These are phyloP conservation scores for Microbotryum scabiosae DNA, from an alignment of 1,284 basidiomycete genomes.

Conservation along the genomic window DNA sequence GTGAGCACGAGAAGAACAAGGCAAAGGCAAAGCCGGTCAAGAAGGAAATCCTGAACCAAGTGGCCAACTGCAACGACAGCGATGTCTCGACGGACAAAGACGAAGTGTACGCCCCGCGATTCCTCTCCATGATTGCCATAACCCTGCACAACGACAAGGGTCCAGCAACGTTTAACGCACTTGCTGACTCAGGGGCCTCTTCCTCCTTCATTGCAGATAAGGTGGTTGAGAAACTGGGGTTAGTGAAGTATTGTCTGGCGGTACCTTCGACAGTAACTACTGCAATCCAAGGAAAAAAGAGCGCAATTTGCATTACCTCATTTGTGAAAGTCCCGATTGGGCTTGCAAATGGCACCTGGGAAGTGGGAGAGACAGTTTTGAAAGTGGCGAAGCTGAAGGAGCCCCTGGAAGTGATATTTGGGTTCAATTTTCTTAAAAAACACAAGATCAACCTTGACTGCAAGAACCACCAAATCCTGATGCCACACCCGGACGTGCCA, in stretches of 20 bases:
- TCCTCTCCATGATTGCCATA: neutral
- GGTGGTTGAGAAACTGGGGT: constrained; percentile 1
- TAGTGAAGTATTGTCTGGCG: neutral
- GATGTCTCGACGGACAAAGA: neutral
- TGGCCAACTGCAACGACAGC: neutral
- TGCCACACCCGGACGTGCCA: neutral
- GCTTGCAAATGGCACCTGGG: neutral
- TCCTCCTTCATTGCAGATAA: constrained; percentile 4
- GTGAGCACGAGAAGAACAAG: neutral
- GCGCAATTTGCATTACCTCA: neutral
- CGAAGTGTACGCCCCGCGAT: neutral
- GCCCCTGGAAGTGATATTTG: constrained; percentile 7
- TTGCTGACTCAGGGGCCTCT: constrained; percentile 9
- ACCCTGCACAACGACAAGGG: neutral
- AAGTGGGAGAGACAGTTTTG: neutral
- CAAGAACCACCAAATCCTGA: neutral
- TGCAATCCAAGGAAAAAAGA: constrained; percentile 1
- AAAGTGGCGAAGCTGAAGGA: neutral
- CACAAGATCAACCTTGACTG: neutral
- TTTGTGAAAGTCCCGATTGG: neutral
- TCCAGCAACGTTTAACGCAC: neutral
- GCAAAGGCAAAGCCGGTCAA: neutral
- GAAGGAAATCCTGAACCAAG: neutral
- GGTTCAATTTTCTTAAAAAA: neutral
- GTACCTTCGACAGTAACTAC: neutral